Percentiles rank a stretch among this genome's conserved stretches.
phyloP scores from a whole-genome alignment of 2,329 filamentous ascomycete species.

The Alternaria angustiovoidea region DNA sequence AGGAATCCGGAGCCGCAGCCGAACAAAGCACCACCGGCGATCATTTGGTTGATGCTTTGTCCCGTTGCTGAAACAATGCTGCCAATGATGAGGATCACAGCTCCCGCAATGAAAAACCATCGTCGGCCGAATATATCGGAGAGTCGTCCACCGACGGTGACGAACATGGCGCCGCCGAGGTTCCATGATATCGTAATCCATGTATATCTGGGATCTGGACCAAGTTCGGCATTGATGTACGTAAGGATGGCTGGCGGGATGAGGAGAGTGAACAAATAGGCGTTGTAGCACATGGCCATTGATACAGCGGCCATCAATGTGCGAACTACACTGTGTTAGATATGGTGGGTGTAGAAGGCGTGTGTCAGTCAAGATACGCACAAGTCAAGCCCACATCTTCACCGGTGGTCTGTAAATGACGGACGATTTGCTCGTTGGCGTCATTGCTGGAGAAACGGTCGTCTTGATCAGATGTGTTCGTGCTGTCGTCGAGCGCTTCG shows the following conservation, averaged over 20 bases:
- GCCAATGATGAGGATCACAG: slow-evolving; percentile 46
- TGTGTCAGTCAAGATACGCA: neutral
- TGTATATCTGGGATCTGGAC: slow-evolving; percentile 40
- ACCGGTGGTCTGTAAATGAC: slow-evolving; percentile 39
- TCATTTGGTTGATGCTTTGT: slow-evolving; percentile 52
- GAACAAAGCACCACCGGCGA: slow-evolving; percentile 52
- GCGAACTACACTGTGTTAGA: slow-evolving; percentile 5
- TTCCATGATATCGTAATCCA: slow-evolving; percentile 49
- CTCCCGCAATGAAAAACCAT: slow-evolving; percentile 47
- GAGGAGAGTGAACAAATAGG: slow-evolving; percentile 45
- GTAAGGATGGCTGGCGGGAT: slow-evolving; percentile 44
- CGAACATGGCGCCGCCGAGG: slow-evolving; percentile 44
- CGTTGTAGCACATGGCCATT: slow-evolving; percentile 45
- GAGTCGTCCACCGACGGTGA: slow-evolving; percentile 45
- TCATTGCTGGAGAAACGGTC: slow-evolving; percentile 1
- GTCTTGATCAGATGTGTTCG: slow-evolving; percentile 17
- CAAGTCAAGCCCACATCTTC: slow-evolving; percentile 44
- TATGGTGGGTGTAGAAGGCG: neutral
- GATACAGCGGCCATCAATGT: slow-evolving; percentile 36
- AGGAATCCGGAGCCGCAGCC: slow-evolving; percentile 53
- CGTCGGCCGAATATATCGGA: slow-evolving; percentile 53
- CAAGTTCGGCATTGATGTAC: slow-evolving; percentile 46
- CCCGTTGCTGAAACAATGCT: slow-evolving; percentile 53
- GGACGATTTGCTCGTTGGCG: slow-evolving; percentile 41
- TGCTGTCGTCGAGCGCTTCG: slow-evolving; percentile 27